Conservation (phyloP, 164 flowering plant genomes). For the Nelumbo lutea region DNA sequence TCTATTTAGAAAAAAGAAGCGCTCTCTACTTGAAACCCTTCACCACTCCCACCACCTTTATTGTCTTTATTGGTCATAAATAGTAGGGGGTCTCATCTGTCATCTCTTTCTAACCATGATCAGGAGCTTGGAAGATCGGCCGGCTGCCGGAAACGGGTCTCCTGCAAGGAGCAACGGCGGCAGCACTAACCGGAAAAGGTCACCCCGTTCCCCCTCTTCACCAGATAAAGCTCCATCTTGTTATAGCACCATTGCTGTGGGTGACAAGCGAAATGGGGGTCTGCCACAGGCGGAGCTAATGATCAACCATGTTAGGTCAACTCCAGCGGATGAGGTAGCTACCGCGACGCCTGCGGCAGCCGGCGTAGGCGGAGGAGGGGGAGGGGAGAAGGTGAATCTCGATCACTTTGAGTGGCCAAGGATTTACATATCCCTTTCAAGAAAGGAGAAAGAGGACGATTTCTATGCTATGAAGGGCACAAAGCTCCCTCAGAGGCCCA, state of each 20-base stretch:
- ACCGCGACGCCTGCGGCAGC: background rate
- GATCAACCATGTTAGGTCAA: constrained; percentile 8
- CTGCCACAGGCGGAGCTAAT: constrained; percentile 2
- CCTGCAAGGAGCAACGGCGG: constrained; percentile 16
- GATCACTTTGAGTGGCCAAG: constrained; percentile 50
- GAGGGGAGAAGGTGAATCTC: constrained; percentile 28
- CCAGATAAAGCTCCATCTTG: constrained; percentile 11
- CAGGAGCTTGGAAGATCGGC: constrained; percentile 26
- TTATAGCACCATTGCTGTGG: background rate
- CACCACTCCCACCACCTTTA: background rate
- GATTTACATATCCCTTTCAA: constrained; percentile 47
- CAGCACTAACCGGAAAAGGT: background rate
- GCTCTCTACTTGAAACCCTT: background rate
- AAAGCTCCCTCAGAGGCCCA: constrained; percentile 77
- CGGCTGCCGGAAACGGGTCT: constrained; percentile 14
- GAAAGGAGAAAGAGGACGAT: constrained; percentile 83
- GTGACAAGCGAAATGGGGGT: constrained; percentile 12
- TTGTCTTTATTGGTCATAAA: too few relatives aligned
- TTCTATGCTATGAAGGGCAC: constrained; percentile 70
- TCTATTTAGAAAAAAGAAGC: background rate
- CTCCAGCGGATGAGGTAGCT: constrained; percentile 8
- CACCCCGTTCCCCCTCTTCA: constrained; percentile 12
- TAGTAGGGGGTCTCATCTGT: background rate
- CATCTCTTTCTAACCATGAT: constrained; percentile 7
- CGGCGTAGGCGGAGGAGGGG: constrained; percentile 10